These are phyloP conservation scores for Chalciporus chontae DNA, from an alignment of 768 basidiomycete species.

Conservation along the genomic window DNA sequence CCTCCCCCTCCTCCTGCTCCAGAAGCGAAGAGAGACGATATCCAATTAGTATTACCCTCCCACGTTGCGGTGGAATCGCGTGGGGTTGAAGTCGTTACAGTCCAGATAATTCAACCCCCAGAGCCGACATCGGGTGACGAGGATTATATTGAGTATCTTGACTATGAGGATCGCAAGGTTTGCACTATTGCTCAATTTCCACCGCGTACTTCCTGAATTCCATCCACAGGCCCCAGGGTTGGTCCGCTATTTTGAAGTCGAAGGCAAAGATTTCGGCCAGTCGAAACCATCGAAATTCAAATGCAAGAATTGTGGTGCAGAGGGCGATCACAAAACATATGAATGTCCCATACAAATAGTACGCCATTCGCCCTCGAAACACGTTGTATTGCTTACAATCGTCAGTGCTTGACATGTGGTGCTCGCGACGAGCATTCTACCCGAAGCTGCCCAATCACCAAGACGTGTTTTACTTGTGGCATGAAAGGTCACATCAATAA, in stretches of 20 bases:
- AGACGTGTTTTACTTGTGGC: constrained; percentile 75
- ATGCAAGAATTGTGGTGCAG: constrained; percentile 77
- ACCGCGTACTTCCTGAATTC: not conserved
- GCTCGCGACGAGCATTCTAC: constrained; percentile 77
- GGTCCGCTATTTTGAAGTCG: constrained; percentile 63
- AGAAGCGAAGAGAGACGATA: constrained; percentile 16
- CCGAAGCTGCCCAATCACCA: constrained; percentile 74
- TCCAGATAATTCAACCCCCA: constrained; percentile 44
- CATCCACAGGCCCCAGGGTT: constrained; percentile 42
- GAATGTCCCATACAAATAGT: constrained; percentile 76
- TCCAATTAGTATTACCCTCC: constrained; percentile 54
- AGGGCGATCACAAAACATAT: constrained; percentile 63
- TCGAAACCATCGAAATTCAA: constrained; percentile 47
- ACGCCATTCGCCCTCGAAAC: constrained; percentile 24
- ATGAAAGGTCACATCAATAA: constrained; percentile 80
- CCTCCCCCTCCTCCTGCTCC: constrained; percentile 8
- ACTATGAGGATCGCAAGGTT: constrained; percentile 65
- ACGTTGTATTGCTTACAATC: constrained; percentile 1
- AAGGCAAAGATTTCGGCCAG: constrained; percentile 35
- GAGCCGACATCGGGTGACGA: constrained; percentile 48
- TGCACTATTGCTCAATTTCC: constrained; percentile 12
- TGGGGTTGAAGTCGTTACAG: constrained; percentile 32
- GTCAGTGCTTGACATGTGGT: constrained; percentile 77
- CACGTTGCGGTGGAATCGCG: constrained; percentile 59
- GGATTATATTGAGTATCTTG: constrained; percentile 74